Evolutionary conservation across 2,329 filamentous ascomycete species (phyloP).

Genomic region (Hawksworthiomyces lignivorus): DNA sequence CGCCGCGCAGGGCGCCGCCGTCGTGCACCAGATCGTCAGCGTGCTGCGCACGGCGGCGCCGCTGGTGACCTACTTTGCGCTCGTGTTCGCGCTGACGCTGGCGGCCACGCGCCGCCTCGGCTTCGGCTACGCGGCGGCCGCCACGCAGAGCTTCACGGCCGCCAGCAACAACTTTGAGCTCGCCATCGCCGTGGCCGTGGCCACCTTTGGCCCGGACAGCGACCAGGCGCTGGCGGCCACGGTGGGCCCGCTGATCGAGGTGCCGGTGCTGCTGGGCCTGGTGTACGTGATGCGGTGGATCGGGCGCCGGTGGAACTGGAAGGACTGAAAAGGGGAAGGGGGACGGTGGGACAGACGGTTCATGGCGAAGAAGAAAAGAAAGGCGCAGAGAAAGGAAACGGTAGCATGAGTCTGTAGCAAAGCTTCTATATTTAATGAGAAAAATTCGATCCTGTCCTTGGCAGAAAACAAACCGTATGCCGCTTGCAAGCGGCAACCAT

Average conservation of each 20-base stretch:
- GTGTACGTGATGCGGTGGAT: conserved; percentile 66
- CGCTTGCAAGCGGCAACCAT: no score
- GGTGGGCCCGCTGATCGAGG: conserved; percentile 79
- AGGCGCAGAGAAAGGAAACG: no score
- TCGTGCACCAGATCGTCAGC: conserved; percentile 75
- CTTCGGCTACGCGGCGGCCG: conserved; percentile 62
- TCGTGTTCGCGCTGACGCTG: conserved; percentile 67
- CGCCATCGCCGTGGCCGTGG: conserved; percentile 80
- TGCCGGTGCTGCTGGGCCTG: conserved; percentile 69
- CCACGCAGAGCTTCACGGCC: conserved; percentile 80
- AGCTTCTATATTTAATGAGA: no score
- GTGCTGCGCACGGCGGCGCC: conserved; percentile 77
- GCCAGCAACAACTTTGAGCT: conserved; percentile 92
- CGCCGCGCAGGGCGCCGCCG: conserved; percentile 67
- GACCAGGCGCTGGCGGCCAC: conserved; percentile 76
- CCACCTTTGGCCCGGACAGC: conserved; percentile 69
- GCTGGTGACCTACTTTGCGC: conserved; percentile 69
- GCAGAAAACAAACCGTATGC: no score
- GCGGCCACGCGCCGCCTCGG: conserved; percentile 55
- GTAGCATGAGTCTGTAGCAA: no score
- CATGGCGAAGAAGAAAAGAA: no score
- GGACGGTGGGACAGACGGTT: no score
- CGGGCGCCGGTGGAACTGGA: conserved; percentile 48
- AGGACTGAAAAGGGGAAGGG: no score
- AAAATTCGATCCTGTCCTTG: no score